Evolutionary conservation across 495 filamentous ascomycete species (phyloP).

Genomic region (Penicillium egyptiacum): DNA sequence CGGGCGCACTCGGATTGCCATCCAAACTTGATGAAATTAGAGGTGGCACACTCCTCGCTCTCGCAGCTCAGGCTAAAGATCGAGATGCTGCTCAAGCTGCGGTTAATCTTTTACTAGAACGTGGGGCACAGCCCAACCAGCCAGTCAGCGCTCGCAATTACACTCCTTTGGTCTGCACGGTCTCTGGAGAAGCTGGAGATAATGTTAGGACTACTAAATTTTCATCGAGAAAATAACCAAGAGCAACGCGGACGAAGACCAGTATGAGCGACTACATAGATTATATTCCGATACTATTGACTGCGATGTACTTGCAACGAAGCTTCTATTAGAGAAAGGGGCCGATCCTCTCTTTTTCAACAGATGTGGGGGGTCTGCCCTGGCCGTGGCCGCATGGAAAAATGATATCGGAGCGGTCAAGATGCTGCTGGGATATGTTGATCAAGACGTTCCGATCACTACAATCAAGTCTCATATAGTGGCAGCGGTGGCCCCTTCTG

Average conservation of each 20-base stretch:
- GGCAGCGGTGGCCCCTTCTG: slow-evolving; percentile 10
- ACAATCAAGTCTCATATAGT: background rate
- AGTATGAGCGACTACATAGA: no score
- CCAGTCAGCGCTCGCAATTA: background rate
- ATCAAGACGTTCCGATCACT: background rate
- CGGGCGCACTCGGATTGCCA: no score
- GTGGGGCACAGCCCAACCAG: background rate
- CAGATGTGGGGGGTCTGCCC: background rate
- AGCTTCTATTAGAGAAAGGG: background rate
- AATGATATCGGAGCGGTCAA: background rate
- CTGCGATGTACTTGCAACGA: background rate
- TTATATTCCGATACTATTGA: no score
- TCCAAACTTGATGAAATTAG: background rate
- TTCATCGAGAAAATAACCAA: no score
- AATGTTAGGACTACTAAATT: no score
- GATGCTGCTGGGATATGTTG: background rate
- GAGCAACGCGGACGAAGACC: no score
- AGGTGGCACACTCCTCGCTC: background rate
- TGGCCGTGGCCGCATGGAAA: background rate
- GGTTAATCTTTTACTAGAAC: background rate
- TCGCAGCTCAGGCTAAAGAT: background rate
- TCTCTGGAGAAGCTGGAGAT: background rate
- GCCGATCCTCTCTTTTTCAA: background rate
- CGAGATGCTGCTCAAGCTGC: background rate
- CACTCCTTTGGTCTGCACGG: background rate